Base-by-base conservation (phyloP, 129 eudicot genomes). In the Flaveria sonorensis region DNA sequence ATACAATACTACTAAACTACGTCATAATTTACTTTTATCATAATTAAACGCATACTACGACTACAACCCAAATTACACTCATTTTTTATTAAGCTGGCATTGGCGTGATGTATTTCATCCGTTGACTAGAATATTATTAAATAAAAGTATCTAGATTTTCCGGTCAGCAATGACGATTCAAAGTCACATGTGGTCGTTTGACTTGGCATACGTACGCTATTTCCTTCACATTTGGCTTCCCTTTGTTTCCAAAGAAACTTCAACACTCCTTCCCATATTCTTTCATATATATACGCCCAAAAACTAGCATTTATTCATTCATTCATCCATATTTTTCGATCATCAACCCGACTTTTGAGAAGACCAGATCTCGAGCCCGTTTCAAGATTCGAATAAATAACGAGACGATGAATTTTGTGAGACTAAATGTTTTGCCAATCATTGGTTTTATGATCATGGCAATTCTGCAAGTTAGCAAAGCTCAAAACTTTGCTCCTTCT, bases 401-500 rank as follows among this genome's bases (percentile, higher is more conserved):
- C 8, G 11, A 62, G 16, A 30, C 43, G 72, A 86, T 73, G 82
- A 80, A 65, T 30, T 80, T 81, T 5, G 23, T 72, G 75, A 84
- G 72, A 52, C 69, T 51, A 16, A 57, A 75, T 16, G 71, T 68
- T 32, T 55, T 83, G 4, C 86, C 84, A 1, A 68, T 83, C 0
- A 12, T 88, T 3, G 85, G 89, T 30, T 76, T 88, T 42, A 48
- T 85, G 71, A 11, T 85, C 18, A n/a, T 80, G 86, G 81, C 83
- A 0, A 66, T 85, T 16, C 32, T 73, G 14, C 80, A 81, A 32
- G 57, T 83, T 63, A 39, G 59, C 53, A 23, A 48, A 70, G 87
- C 82, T 10, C 87, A 78, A 55, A 68, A 46, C 52, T 48, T 80
- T 63, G 83, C 86, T 70, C 89, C 89, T 28, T 47, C 92, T 9